A percentile compares a stretch with the other conserved stretches of the same genome.
Evolutionary conservation across 768 basidiomycete genomes (phyloP).

Genomic region (Termitomyces sp.): DNA sequence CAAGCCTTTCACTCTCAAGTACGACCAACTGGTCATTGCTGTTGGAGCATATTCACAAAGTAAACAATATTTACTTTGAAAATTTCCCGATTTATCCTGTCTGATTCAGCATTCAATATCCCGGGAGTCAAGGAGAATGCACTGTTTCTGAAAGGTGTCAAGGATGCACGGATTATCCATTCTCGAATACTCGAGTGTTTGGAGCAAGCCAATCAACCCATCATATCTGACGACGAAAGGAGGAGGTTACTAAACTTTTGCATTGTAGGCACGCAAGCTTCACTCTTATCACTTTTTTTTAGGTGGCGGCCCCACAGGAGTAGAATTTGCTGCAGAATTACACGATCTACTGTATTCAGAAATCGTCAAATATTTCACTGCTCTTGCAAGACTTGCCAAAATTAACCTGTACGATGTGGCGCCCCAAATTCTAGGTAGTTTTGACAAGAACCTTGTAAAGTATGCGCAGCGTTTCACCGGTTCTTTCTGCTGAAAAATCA

Average conservation of each 20-base stretch:
- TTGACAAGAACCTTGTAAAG: slow-evolving; percentile 63
- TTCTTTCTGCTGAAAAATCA: not conserved
- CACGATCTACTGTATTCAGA: slow-evolving; percentile 73
- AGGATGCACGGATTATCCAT: slow-evolving; percentile 68
- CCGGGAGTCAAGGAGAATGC: slow-evolving; percentile 80
- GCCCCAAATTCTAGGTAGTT: slow-evolving; percentile 65
- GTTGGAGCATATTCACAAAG: slow-evolving; percentile 87
- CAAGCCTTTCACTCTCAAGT: slow-evolving; percentile 51
- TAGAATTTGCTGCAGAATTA: slow-evolving; percentile 81
- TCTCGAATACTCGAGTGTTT: slow-evolving; percentile 79
- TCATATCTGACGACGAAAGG: slow-evolving; percentile 66
- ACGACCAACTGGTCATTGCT: slow-evolving; percentile 80
- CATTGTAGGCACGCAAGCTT: slow-evolving; percentile 57
- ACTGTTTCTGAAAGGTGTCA: slow-evolving; percentile 76
- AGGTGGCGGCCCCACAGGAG: slow-evolving; percentile 77
- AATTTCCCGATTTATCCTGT: not conserved
- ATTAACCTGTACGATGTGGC: slow-evolving; percentile 85
- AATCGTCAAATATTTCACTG: slow-evolving; percentile 53
- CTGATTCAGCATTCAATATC: slow-evolving; percentile 51
- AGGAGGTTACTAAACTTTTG: slow-evolving; percentile 79
- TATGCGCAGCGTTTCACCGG: slow-evolving; percentile 22
- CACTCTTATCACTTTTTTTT: not conserved
- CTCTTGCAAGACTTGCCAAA: slow-evolving; percentile 53
- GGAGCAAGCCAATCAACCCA: slow-evolving; percentile 82
- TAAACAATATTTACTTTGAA: slow-evolving; percentile 17